A percentile compares a stretch with the other conserved stretches of the same genome.
Conservation (phyloP, 208 protist species). For the Leishmania gerbilli region DNA sequence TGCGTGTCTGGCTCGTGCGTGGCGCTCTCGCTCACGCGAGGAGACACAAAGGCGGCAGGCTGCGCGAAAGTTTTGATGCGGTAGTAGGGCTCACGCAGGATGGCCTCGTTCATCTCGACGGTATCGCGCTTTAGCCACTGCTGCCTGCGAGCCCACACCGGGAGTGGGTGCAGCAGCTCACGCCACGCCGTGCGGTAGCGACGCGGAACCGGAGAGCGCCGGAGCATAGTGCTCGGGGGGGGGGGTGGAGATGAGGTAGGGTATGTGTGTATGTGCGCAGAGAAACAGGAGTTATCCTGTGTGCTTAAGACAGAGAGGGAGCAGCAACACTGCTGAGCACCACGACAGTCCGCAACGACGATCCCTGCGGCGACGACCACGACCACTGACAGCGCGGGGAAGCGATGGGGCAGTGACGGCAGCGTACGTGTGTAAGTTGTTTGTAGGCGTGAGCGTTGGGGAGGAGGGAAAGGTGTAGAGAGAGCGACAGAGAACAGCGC, state of each 20-base stretch:
- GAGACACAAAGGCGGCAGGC: slow-evolving; percentile 19
- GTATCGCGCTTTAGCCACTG: slow-evolving; percentile 90
- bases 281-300: too few species aligned
- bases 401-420: too few species aligned
- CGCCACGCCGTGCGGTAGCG: slow-evolving; percentile 87
- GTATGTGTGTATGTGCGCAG: neutral
- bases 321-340: neutral
- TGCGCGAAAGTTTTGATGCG: slow-evolving; percentile 63
- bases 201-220: slow-evolving; percentile 16
- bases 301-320: neutral
- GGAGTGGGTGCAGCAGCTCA: slow-evolving; percentile 84
- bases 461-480: neutral
- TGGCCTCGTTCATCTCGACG: slow-evolving; percentile 79
- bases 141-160: slow-evolving; percentile 51
- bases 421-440: neutral
- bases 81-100: slow-evolving; percentile 86
- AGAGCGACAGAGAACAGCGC: neutral
- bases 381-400: neutral
- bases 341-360: neutral
- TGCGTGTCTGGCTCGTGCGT: slow-evolving; percentile 19
- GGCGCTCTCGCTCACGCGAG: slow-evolving; percentile 5
- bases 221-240: slow-evolving; percentile 31
- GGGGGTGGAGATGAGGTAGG: neutral
- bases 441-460: neutral
- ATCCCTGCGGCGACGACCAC: neutral